These are phyloP conservation scores for Barnettozyma siamensis DNA, from an alignment of 805 yeast genomes.

Conservation along the genomic window DNA sequence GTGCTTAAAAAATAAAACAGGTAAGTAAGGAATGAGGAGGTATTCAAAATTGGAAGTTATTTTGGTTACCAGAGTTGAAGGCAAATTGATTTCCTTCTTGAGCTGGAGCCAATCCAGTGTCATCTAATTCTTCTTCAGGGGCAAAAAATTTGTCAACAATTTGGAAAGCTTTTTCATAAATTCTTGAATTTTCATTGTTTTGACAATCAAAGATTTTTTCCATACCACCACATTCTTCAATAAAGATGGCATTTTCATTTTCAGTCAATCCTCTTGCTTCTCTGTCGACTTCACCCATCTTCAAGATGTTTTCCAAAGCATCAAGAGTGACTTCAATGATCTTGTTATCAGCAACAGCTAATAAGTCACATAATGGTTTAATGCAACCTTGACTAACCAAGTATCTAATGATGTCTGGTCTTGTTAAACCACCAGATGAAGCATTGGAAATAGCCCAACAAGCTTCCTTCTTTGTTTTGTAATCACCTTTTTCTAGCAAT, in stretches of 20 bases:
- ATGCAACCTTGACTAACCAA: slow-evolving; percentile 94
- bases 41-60: slow-evolving; percentile 21
- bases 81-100: slow-evolving; percentile 81
- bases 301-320: slow-evolving; percentile 88
- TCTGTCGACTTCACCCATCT: slow-evolving; percentile 90
- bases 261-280: slow-evolving; percentile 62
- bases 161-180: slow-evolving; percentile 83
- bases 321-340: slow-evolving; percentile 93
- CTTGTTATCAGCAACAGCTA: slow-evolving; percentile 82
- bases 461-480: slow-evolving; percentile 96
- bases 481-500: slow-evolving; percentile 76
- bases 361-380: slow-evolving; percentile 91
- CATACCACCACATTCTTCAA: slow-evolving; percentile 98
- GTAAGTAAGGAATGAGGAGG: background rate
- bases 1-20: too few species aligned
- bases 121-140: slow-evolving; percentile 70
- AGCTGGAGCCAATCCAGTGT: slow-evolving; percentile 72
- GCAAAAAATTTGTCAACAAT: slow-evolving; percentile 90
- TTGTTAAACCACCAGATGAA: slow-evolving; percentile 87
- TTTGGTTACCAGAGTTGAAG: slow-evolving; percentile 67
- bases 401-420: slow-evolving; percentile 91
- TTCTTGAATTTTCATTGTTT: slow-evolving; percentile 83
- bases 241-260: slow-evolving; percentile 84
- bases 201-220: slow-evolving; percentile 94
- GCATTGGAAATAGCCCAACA: slow-evolving; percentile 99